Conservation (phyloP, 2,329 filamentous ascomycete species). For the Colletotrichum truncatum region DNA sequence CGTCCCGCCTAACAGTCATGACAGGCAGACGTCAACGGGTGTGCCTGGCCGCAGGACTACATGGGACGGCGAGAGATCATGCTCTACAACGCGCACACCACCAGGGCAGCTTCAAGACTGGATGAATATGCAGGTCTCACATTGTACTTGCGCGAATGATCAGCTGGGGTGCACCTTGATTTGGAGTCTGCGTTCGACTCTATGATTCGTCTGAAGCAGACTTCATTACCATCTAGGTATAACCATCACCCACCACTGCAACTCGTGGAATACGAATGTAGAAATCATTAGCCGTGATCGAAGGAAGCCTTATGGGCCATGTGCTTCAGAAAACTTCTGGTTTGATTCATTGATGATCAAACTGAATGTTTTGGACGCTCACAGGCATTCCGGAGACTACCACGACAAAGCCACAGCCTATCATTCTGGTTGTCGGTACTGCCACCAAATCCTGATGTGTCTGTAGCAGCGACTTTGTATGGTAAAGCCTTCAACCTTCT, state of each 20-base stretch:
- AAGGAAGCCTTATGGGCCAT: no score
- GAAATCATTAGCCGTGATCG: no score
- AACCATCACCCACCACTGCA: neutral
- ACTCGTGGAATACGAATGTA: neutral
- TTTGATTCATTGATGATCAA: no score
- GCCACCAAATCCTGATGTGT: no score
- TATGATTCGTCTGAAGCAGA: slow-evolving; percentile 8
- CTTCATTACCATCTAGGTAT: neutral
- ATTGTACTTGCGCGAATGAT: slow-evolving; percentile 18
- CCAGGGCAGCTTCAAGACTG: neutral
- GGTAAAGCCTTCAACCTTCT: no score
- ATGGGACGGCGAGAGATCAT: slow-evolving; percentile 27
- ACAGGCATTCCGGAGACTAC: no score
- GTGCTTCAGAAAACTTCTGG: no score
- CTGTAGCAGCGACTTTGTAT: no score
- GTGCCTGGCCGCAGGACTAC: slow-evolving; percentile 20
- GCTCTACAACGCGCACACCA: slow-evolving; percentile 21
- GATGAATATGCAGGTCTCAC: slow-evolving; percentile 28
- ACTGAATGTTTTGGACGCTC: no score
- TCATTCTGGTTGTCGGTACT: no score
- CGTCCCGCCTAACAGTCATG: slow-evolving; percentile 8
- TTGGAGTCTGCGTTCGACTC: neutral
- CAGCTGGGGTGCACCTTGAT: slow-evolving; percentile 6
- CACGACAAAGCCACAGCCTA: no score
- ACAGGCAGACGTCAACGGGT: slow-evolving; percentile 16